These are phyloP conservation scores for Globisporangium viniferum DNA, from an alignment of 352 stramenopile genomes.

Conservation along the genomic window DNA sequence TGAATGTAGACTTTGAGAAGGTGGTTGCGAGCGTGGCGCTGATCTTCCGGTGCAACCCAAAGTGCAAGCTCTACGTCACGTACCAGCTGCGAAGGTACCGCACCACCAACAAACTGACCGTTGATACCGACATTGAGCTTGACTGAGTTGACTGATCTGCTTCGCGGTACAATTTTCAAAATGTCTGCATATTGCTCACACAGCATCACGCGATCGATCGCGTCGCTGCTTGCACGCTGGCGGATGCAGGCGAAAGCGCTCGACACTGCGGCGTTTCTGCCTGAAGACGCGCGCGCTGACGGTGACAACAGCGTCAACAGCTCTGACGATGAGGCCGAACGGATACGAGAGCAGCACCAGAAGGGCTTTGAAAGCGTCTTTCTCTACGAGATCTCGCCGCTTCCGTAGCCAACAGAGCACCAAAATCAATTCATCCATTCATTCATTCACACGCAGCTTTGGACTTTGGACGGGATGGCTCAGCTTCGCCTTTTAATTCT, in stretches of 20 bases:
- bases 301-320: background rate
- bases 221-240: constrained; percentile 49
- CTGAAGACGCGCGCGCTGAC: background rate
- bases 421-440: background rate
- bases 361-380: constrained; percentile 45
- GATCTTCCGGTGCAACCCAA: constrained; percentile 47
- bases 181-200: background rate
- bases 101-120: background rate
- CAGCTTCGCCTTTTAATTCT: constrained; percentile 73
- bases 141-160: background rate
- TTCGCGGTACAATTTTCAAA: background rate
- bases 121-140: background rate
- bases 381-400: constrained; percentile 45
- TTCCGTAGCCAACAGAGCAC: constrained; percentile 1
- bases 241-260: constrained; percentile 32
- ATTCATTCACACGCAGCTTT: background rate
- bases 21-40: constrained; percentile 62
- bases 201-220: constrained; percentile 59
- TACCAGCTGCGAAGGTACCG: constrained; percentile 61
- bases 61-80: constrained; percentile 48
- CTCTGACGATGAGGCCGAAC: constrained; percentile 10
- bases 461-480: constrained; percentile 30
- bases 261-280: constrained; percentile 30
- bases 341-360: background rate
- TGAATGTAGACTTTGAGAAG: constrained; percentile 57